Evolutionary conservation across 1,284 basidiomycete species (phyloP), one percentile per base, ranked within the genome.

Genomic region (Sanghuangporus baumii): DNA sequence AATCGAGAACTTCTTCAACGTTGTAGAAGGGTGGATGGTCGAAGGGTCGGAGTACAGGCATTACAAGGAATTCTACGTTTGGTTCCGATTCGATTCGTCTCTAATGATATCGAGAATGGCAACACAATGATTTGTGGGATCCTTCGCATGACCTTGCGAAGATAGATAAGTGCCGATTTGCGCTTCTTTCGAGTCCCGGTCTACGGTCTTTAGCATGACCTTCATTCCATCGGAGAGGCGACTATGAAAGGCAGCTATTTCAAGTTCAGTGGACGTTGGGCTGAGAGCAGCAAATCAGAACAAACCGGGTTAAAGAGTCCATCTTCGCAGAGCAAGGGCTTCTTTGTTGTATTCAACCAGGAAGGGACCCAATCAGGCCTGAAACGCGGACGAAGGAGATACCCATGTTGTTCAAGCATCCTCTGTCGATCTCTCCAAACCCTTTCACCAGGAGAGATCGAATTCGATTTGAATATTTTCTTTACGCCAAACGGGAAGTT

Each of bases 191-290:
- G 69, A 63, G 0, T 41, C 46, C 2, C 63, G 67, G 1, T 3
- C 1, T 0, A 72, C 66, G 40, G 56, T 31, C 58, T 74, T 75
- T 43, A 74, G 67, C 9, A 68, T 68, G 0, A 75, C 71, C 2
- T 67, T 48, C 9, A 46, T 57, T 1, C 63, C 67, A 26, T 74
- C 72, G 0, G 64, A 57, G 12, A 69, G 65, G 0, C 73, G 7
- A 75, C 6, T 3, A 43, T n/a, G n/a, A 14, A 43, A 43, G 11
- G 12, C 41, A 43, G 12, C 41, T 8, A 43, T 5, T 31, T 31
- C 26, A 31, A 31, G 26, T 31, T 31, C 26, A 31, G 26, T 31
- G 26, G 26, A 31, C 26, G 26, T 31, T 20, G 31, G 31, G 5
- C 2, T 31, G 20, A 11, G 7, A 31, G 18, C 14, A 52, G 23